A percentile compares a stretch with the other conserved stretches of the same genome.
Evolutionary conservation across 139 green algal genomes (phyloP).

Genomic region (Deuterostichococcus epilithicus): DNA sequence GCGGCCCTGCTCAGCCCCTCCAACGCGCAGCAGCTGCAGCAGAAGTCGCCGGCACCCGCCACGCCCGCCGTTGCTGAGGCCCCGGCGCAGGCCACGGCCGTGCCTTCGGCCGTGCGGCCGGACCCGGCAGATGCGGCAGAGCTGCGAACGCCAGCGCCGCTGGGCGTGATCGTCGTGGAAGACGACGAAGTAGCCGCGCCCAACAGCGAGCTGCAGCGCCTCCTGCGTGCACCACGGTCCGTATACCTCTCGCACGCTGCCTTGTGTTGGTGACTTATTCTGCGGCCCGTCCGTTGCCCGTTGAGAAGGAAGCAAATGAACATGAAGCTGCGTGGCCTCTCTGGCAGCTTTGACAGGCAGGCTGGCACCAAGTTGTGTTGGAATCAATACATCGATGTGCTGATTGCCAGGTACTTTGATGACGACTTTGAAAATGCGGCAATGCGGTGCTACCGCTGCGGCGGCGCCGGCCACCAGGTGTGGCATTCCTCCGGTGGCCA

Average conservation of each 20-base stretch:
- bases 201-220: neutral
- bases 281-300: too few relatives aligned
- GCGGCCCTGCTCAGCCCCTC: neutral
- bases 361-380: too few relatives aligned
- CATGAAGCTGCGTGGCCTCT: too few relatives aligned
- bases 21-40: neutral
- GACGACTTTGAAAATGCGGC: constrained; percentile 40
- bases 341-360: too few relatives aligned
- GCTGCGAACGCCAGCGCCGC: neutral
- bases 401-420: constrained; percentile 48
- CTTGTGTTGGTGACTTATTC: too few relatives aligned
- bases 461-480: constrained; percentile 34
- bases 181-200: neutral
- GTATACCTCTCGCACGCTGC: too few relatives aligned
- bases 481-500: neutral
- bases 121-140: neutral
- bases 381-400: neutral
- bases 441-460: constrained; percentile 52
- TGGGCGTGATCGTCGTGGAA: neutral
- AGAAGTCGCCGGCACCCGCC: neutral
- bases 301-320: too few relatives aligned
- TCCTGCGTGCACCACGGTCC: neutral
- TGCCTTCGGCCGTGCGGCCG: neutral
- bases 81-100: too few relatives aligned
- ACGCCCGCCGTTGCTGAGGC: neutral